Base-by-base conservation (phyloP, 192 early-diverging fungal genomes). In the Coemansia sp. region DNA sequence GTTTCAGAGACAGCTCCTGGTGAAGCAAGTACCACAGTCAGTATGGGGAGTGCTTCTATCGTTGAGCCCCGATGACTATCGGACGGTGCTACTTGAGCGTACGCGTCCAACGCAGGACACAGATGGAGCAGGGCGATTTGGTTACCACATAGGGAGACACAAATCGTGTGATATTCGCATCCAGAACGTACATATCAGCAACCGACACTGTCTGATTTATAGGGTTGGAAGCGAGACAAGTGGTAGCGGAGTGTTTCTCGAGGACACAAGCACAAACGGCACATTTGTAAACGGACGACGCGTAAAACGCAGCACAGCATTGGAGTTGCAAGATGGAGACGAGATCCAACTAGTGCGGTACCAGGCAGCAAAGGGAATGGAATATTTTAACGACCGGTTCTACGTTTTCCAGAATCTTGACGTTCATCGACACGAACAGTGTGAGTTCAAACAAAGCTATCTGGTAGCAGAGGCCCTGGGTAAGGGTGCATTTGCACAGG, bases 251-350 rank as follows among this genome's bases (percentile, higher is more conserved):
- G 74, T 77, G 52, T 80, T 77, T 50, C 56, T 83, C 1, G 74
- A 83, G 47, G 82, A 83, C 55, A 76, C 74, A 1, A 89, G 88
- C 76, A 82, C 87, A 14, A 89, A 92, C 57, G 90, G 90, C 21
- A 92, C 88, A 2, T 89, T 73, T 59, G 81, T 92, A 64, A 89
- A 89, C 64, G 84, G 82, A 16, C 56, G 56, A 25, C 82, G 82
- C 34, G 67, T 90, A n/a, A 70, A 65, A 4, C 73, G 80, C 22
- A 82, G 82, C 55, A 62, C 76, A 51, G 67, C 83, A 2, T 60
- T 84, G 16, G 77, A 84, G 63, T 81, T 92, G 41, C 65, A 68
- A 14, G 62, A 85, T 59, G 86, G 84, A 21, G 90, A 92, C 63
- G 74, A 73, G 53, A 85, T 92, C 54, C 82, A 85, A 69, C 76